These are phyloP conservation scores for Phytophthora boehmeriae DNA, from an alignment of 352 stramenopile species.

Conservation along the genomic window DNA sequence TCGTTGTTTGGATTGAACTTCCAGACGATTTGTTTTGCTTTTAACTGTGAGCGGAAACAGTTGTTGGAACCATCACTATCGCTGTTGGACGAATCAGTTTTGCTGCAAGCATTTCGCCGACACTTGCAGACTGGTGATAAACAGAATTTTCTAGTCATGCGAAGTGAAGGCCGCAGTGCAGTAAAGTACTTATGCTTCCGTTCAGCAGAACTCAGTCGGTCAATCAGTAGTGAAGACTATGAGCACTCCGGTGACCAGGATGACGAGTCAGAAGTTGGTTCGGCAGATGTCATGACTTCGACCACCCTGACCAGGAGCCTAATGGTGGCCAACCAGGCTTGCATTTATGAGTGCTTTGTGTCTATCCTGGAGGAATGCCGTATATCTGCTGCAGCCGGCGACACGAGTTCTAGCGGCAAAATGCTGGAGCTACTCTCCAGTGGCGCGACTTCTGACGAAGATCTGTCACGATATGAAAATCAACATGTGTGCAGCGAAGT, in stretches of 20 bases:
- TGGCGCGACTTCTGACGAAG: conserved; percentile 24
- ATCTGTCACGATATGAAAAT: conserved; percentile 17
- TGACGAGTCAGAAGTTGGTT: conserved; percentile 22
- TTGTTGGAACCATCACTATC: conserved; percentile 31
- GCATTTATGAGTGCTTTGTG: conserved; percentile 47
- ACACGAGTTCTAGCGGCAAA: conserved; percentile 32
- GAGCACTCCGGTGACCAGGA: conserved; percentile 27
- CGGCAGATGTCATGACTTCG: conserved; percentile 4
- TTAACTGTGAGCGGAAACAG: conserved; percentile 53
- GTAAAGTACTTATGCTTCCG: conserved; percentile 58
- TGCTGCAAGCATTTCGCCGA: conserved; percentile 50
- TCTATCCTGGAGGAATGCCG: conserved; percentile 44
- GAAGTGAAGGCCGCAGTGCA: conserved; percentile 50
- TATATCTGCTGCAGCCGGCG: conserved; percentile 21
- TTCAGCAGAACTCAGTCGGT: conserved; percentile 26
- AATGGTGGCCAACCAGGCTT: conserved; percentile 35
- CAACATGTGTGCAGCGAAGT: conserved; percentile 22
- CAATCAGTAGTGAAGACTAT: conserved; percentile 38
- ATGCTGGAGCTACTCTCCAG: conserved; percentile 44
- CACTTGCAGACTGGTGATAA: conserved; percentile 41
- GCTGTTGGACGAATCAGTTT: conserved; percentile 49
- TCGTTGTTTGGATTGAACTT: conserved; percentile 63
- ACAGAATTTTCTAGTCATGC: conserved; percentile 30
- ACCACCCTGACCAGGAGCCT: conserved; percentile 25
- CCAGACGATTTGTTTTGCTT: conserved; percentile 52